Conservation (phyloP, 139 green algal genomes). For the Edaphochlamys debaryana region DNA sequence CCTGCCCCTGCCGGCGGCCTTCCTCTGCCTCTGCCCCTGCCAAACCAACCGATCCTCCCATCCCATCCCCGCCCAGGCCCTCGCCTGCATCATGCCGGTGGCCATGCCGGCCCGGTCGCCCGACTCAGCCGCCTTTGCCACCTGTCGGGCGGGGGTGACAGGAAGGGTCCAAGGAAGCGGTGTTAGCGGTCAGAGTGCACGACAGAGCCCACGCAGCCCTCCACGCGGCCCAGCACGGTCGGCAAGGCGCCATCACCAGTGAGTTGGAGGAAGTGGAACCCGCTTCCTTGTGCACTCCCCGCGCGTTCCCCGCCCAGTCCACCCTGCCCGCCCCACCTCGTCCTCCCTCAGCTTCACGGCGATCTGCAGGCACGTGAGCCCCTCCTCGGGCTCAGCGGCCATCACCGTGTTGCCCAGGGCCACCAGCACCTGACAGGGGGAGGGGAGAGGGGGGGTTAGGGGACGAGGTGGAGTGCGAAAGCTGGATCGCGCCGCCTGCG, state of each 20-base stretch:
- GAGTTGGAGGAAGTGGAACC: neutral
- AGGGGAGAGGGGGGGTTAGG: neutral
- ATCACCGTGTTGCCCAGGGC: slow-evolving; percentile 35
- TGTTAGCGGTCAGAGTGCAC: too few species aligned
- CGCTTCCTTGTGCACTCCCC: neutral
- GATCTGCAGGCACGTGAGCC: slow-evolving; percentile 35
- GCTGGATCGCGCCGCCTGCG: too few species aligned
- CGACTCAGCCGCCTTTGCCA: slow-evolving; percentile 20
- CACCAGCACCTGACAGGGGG: slow-evolving; percentile 26
- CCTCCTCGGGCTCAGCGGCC: slow-evolving; percentile 23
- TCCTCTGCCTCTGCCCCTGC: too few species aligned
- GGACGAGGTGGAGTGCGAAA: too few species aligned
- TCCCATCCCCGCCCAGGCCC: neutral
- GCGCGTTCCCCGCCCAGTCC: neutral
- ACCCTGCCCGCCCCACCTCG: slow-evolving; percentile 17
- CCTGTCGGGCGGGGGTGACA: neutral
- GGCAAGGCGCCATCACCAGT: too few species aligned
- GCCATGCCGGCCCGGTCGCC: slow-evolving; percentile 37
- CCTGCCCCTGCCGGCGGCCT: too few species aligned
- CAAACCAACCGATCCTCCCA: too few species aligned
- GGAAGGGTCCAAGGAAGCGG: neutral
- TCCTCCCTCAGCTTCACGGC: slow-evolving; percentile 39
- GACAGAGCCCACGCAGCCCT: too few species aligned
- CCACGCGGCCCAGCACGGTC: too few species aligned
- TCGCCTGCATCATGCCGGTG: slow-evolving; percentile 36